Conservation (phyloP, 371 early-diverging fungal genomes). For the Mortierella sp. region DNA sequence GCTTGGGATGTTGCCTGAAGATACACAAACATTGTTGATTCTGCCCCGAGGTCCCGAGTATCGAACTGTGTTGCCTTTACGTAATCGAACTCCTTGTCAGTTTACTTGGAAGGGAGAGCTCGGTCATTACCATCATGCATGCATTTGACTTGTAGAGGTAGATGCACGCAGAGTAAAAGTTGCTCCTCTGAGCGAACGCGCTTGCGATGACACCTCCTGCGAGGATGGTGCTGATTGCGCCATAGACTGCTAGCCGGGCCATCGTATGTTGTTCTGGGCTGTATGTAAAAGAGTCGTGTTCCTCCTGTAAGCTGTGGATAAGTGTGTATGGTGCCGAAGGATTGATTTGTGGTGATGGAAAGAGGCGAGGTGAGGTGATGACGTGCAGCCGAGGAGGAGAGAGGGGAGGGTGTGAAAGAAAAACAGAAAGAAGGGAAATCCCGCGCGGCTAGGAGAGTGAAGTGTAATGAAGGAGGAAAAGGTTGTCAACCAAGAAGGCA, state of each 20-base stretch:
- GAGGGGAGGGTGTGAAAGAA: not conserved
- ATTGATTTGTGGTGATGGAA: too few relatives aligned
- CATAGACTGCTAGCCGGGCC: conserved; percentile 84
- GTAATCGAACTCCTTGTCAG: not conserved
- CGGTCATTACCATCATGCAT: conserved; percentile 80
- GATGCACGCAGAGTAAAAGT: conserved; percentile 92
- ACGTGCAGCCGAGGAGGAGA: not conserved
- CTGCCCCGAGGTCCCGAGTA: not conserved
- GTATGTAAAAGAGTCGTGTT: not conserved
- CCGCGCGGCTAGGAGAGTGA: not conserved
- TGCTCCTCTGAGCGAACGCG: conserved; percentile 81
- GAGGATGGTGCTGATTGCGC: conserved; percentile 78
- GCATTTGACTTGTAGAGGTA: conserved; percentile 88
- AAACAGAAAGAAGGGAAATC: not conserved
- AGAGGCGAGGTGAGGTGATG: not conserved
- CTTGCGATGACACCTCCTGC: conserved; percentile 77
- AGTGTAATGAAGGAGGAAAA: not conserved
- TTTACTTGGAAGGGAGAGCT: not conserved
- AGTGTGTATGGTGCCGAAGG: too few relatives aligned
- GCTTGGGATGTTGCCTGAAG: too few relatives aligned
- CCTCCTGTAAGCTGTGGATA: too few relatives aligned
- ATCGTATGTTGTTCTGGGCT: conserved; percentile 11
- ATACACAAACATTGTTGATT: too few relatives aligned
- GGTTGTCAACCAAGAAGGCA: not conserved
- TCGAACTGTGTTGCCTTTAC: not conserved